Percentiles rank a stretch among this genome's conserved stretches.
These are phyloP conservation scores for Nemania sp. DNA, from an alignment of 2,329 filamentous ascomycete genomes.

Conservation along the genomic window DNA sequence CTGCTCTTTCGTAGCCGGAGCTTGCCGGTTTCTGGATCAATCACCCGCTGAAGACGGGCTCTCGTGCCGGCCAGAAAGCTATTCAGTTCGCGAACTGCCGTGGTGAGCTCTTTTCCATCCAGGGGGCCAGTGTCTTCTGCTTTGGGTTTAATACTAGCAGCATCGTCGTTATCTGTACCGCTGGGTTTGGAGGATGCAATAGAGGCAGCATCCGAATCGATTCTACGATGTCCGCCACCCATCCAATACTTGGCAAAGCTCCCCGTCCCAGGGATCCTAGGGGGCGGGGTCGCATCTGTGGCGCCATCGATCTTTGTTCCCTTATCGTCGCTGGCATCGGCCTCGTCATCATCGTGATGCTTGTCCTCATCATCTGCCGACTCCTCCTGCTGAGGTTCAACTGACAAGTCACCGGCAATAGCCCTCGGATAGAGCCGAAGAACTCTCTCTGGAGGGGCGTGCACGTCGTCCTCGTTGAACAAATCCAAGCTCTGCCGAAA, in stretches of 20 bases:
- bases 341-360: conserved; percentile 43
- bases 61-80: conserved; percentile 88
- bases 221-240: conserved; percentile 47
- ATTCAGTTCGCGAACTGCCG: conserved; percentile 80
- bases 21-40: conserved; percentile 66
- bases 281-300: conserved; percentile 42
- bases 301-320: conserved; percentile 32
- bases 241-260: conserved; percentile 61
- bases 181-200: conserved; percentile 62
- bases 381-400: conserved; percentile 52
- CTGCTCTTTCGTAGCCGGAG: conserved; percentile 56
- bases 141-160: conserved; percentile 55
- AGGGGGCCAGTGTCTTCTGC: conserved; percentile 56
- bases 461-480: conserved; percentile 81
- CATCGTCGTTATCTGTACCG: conserved; percentile 57
- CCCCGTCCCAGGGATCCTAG: conserved; percentile 42
- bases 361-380: conserved; percentile 52
- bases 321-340: conserved; percentile 42
- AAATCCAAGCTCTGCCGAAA: conserved; percentile 87
- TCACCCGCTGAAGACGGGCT: conserved; percentile 63
- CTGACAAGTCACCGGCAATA: conserved; percentile 82
- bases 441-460: conserved; percentile 86
- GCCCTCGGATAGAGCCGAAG: conserved; percentile 80
- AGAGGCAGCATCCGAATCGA: conserved; percentile 60
- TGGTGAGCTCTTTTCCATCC: conserved; percentile 81